A percentile compares a stretch with the other conserved stretches of the same genome.
Evolutionary conservation across 169 alveolate species (phyloP).

Genomic region (Cryptosporidium ubiquitum): DNA sequence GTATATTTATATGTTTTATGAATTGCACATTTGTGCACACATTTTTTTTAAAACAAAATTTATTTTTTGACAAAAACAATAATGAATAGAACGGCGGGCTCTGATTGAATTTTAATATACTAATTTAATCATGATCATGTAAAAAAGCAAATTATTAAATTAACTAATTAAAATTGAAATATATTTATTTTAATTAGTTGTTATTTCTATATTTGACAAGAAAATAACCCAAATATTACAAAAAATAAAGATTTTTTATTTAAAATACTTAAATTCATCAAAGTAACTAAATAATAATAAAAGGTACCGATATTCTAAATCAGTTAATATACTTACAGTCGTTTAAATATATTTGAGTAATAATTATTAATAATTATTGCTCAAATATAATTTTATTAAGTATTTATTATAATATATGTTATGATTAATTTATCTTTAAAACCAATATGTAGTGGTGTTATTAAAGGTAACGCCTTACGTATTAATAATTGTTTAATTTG

Average conservation of each 20-base stretch:
- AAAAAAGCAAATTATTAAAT: too few relatives aligned
- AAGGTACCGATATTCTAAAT: background rate
- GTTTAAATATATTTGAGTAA: background rate
- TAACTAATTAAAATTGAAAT: too few relatives aligned
- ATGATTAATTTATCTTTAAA: slow-evolving; percentile 48
- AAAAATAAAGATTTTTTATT: background rate
- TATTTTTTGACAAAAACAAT: too few relatives aligned
- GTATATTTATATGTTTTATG: too few relatives aligned
- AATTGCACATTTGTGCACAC: background rate
- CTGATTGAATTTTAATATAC: background rate
- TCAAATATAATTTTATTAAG: background rate
- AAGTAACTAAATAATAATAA: too few relatives aligned
- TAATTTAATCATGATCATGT: background rate
- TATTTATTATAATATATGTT: background rate
- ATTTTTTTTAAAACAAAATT: too few relatives aligned
- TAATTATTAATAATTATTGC: background rate
- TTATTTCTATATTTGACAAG: too few relatives aligned
- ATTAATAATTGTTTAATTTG: slow-evolving; percentile 57
- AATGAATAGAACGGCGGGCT: background rate
- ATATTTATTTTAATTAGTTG: too few relatives aligned
- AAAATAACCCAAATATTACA: background rate
- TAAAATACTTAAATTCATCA: too few relatives aligned
- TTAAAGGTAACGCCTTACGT: slow-evolving; percentile 59
- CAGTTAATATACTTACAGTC: too few relatives aligned
- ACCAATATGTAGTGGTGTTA: slow-evolving; percentile 42